A percentile compares a stretch with the other conserved stretches of the same genome.
phyloP scores from a whole-genome alignment of 2,329 filamentous ascomycete genomes.

The Aulographum hederae region DNA sequence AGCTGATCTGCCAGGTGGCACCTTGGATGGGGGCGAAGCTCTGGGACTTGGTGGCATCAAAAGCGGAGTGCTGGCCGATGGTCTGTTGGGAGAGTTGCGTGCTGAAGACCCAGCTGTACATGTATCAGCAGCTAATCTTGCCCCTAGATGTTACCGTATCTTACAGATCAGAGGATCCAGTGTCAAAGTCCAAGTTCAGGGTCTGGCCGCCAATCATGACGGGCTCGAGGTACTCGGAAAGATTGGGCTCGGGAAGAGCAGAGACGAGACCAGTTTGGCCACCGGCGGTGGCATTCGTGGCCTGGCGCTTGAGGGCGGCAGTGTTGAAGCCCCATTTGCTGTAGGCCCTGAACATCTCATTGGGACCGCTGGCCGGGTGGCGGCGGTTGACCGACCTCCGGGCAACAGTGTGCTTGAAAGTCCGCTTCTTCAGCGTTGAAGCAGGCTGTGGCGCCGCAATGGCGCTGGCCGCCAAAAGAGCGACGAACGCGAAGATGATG shows the following conservation, averaged over 20 bases:
- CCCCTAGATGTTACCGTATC: constrained; percentile 8
- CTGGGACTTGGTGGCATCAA: constrained; percentile 32
- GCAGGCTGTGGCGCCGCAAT: constrained; percentile 32
- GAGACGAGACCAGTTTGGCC: constrained; percentile 38
- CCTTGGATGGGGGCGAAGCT: constrained; percentile 31
- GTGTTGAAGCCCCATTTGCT: constrained; percentile 45
- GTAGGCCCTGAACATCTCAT: constrained; percentile 47
- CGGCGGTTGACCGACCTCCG: constrained; percentile 36
- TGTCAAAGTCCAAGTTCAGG: constrained; percentile 54
- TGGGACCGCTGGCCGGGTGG: constrained; percentile 38
- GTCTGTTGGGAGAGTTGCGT: constrained; percentile 30
- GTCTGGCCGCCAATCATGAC: constrained; percentile 52
- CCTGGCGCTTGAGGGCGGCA: constrained; percentile 4
- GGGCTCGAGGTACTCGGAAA: constrained; percentile 51
- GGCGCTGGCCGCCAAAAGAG: constrained; percentile 28
- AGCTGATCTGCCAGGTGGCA: constrained; percentile 43
- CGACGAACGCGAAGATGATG: constrained; percentile 23
- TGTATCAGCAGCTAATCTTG: not conserved
- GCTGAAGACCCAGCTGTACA: constrained; percentile 48
- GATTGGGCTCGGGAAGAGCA: constrained; percentile 45
- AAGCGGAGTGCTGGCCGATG: constrained; percentile 34
- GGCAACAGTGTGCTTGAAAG: constrained; percentile 37
- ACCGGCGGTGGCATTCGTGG: constrained; percentile 1
- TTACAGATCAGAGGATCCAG: constrained; percentile 55
- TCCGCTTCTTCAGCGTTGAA: constrained; percentile 33